Conservation (phyloP, 2,329 filamentous ascomycete species). For the Colletotrichum musicola region DNA sequence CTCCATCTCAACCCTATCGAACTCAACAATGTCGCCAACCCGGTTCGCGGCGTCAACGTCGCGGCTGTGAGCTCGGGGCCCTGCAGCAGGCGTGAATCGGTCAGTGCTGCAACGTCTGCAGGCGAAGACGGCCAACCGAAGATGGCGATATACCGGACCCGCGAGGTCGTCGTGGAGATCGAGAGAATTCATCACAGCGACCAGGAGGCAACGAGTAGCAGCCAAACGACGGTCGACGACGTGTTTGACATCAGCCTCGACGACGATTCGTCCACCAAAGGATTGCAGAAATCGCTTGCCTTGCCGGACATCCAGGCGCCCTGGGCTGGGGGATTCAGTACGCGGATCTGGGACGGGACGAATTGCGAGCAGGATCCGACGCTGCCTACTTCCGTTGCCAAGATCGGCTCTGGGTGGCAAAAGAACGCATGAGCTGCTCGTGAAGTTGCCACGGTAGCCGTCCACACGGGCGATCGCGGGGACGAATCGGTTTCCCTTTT, state of each 20-base stretch:
- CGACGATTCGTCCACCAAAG: not conserved
- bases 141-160: slow-evolving; percentile 32
- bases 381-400: slow-evolving; percentile 24
- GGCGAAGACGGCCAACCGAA: slow-evolving; percentile 27
- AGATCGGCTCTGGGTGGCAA: slow-evolving; percentile 20
- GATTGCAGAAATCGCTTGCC: slow-evolving; percentile 16
- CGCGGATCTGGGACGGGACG: slow-evolving; percentile 36
- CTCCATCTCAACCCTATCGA: not conserved
- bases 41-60: slow-evolving; percentile 15
- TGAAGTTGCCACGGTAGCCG: not conserved
- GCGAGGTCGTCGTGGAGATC: slow-evolving; percentile 31
- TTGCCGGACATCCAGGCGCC: slow-evolving; percentile 25
- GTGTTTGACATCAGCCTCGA: slow-evolving; percentile 8
- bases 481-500: not conserved
- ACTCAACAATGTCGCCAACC: slow-evolving; percentile 1
- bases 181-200: slow-evolving; percentile 5
- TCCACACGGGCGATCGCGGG: not conserved
- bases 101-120: not conserved
- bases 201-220: not conserved
- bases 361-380: slow-evolving; percentile 33
- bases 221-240: not conserved
- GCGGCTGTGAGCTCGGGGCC: slow-evolving; percentile 24
- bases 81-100: slow-evolving; percentile 4
- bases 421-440: not conserved
- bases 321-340: slow-evolving; percentile 33